These are phyloP conservation scores for Fusarium nygamai DNA, from an alignment of 2,329 filamentous ascomycete species.

Conservation along the genomic window DNA sequence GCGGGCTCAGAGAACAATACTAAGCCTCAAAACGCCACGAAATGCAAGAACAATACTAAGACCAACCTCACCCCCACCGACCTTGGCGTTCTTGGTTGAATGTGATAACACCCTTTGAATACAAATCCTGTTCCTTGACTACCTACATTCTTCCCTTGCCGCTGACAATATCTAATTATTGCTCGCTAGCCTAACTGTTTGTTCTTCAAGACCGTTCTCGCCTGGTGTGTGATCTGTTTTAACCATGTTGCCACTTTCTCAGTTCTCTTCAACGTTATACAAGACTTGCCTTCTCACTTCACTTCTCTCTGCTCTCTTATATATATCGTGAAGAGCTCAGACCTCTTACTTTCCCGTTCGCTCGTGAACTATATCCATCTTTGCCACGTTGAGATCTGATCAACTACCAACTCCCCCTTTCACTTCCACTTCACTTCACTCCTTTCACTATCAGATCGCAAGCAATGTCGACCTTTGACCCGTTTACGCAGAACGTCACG, in stretches of 20 bases:
- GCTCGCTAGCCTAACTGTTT: conserved; percentile 19
- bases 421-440: background rate
- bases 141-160: conserved; percentile 24
- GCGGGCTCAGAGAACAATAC: conserved; percentile 46
- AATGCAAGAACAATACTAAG: conserved; percentile 48
- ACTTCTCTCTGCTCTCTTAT: background rate
- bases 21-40: conserved; percentile 44
- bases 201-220: conserved; percentile 13
- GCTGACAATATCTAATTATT: conserved; percentile 33
- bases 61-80: conserved; percentile 27
- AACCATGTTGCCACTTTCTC: conserved; percentile 29
- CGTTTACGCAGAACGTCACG: conserved; percentile 49
- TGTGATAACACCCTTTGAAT: conserved; percentile 33
- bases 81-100: conserved; percentile 13
- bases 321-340: conserved; percentile 16
- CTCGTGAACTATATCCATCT: conserved; percentile 1
- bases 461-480: conserved; percentile 48
- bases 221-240: conserved; percentile 28
- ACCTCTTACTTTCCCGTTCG: conserved; percentile 12
- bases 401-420: background rate
- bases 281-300: conserved; percentile 1
- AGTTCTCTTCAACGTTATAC: conserved; percentile 16
- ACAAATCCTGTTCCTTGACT: background rate
- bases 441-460: background rate
- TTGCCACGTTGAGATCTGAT: conserved; percentile 2